Base-by-base conservation (phyloP, 345 rosid genomes). In the Hypericum perforatum region DNA sequence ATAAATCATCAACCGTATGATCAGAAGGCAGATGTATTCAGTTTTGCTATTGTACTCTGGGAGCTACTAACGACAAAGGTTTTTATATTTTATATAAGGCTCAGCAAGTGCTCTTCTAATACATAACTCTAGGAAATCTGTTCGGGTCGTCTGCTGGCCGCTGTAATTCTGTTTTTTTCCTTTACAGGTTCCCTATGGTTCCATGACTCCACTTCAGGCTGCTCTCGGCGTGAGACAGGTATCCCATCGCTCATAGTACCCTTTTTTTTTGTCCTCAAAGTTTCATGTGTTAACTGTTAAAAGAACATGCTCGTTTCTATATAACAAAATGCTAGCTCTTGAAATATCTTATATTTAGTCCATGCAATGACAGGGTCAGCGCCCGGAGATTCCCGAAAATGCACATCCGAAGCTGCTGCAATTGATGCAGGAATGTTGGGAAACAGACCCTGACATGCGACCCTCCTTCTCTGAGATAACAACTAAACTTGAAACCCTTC, bases 181-280 rank as follows among this genome's bases (percentile, higher is more conserved):
- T 5, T 37, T 60, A 48, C 65, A 85, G 94, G 76, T 85, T 52
- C 89, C 89, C 12, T 85, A 85, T 65, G 78, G 73, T 45, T 62
- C 64, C 61, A 68, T 82, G 89, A 81, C 82, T 49, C 94, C 94
- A 13, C 57, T 85, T 44, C 94, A 85, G 61, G 94, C 89, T 58
- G 94, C 94, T 13, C 54, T 85, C 62, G 94, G 86, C 68, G 94
- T 85, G 44, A 72, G 89, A 72, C 84, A 77, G 89, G 94, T 79
- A 14, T 22, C 46, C 64, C 22, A 39, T 32, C 9, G 48, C 45
- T 40, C 44, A 11, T 5, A 37, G 41, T 37, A 15, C 9, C 7
- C 32, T 37, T 51, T 11, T 12, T 51, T 6, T 37, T 11, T 9
- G 12, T 37, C 7, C 41, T n/a, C 4, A 22, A 22, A 4, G 32